Evolutionary conservation across 2,329 filamentous ascomycete genomes (phyloP), one percentile per base, ranked within the genome.

Genomic region (Aureobasidium sp.): DNA sequence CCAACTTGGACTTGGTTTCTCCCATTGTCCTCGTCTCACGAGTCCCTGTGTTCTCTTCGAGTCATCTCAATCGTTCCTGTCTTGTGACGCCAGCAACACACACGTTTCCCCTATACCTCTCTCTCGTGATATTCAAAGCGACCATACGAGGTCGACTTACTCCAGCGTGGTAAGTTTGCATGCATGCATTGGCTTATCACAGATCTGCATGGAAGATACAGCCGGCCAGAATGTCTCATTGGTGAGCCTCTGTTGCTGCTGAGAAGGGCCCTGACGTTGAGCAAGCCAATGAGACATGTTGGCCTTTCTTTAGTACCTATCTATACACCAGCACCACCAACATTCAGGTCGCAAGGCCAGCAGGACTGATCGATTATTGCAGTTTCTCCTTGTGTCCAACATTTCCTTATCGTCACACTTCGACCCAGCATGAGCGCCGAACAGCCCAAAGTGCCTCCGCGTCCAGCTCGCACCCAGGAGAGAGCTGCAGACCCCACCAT

Each of bases 401-500:
- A 31, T 56, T 61, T 56, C 36, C 39, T 57, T 57, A n/a, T 29
- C 22, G 22, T 36, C 51, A 31, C 39, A 62, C 17, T 22, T 17
- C 31, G 25, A 8, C 45, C 36, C 34, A 66, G 44, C 29, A 64
- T 62, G 56, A 66, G 60, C 34, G 56, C 62, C 62, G 78, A 79
- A 63, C 57, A 42, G 8, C 82, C 86, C 44, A 77, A 76, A 67
- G 78, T 89, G 67, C 86, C 86, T 65, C 85, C 85, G 67, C 84
- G 86, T 65, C 86, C 86, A 59, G 73, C 79, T 67, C 81, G 84
- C 70, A 77, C 77, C 52, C 76, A 79, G 45, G 76, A 81, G 64
- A 71, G 75, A 45, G 69, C 74, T 62, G 68, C 76, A 62, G 68
- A 76, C 63, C 70, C 71, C 49, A 77, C 80, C 42, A 74, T 77